phyloP scores from a whole-genome alignment of 73 alveolate species.

The Stentor coeruleus region DNA sequence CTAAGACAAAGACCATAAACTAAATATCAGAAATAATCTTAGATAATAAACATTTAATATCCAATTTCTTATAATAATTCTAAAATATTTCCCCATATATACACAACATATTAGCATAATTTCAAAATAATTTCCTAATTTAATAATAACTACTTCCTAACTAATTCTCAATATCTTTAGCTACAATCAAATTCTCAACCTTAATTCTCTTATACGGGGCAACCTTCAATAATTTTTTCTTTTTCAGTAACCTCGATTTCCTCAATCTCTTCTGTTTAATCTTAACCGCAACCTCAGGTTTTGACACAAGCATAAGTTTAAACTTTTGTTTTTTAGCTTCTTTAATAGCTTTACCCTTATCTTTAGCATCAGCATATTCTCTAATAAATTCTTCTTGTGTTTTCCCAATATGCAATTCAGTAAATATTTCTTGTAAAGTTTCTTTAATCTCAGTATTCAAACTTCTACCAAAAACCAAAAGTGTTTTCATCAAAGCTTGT shows the following conservation, averaged over 20 bases:
- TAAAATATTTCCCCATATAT: too few relatives aligned
- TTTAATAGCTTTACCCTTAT: background rate
- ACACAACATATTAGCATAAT: too few relatives aligned
- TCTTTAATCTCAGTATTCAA: background rate
- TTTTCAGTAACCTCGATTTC: background rate
- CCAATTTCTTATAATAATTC: too few relatives aligned
- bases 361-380: background rate
- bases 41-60: too few relatives aligned
- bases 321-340: background rate
- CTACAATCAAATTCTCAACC: too few relatives aligned
- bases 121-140: too few relatives aligned
- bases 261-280: background rate
- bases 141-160: too few relatives aligned
- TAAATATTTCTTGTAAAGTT: background rate
- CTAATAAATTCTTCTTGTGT: conserved; percentile 10
- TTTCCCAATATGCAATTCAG: background rate
- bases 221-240: background rate
- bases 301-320: background rate
- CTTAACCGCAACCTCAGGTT: conserved; percentile 21
- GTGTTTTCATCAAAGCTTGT: background rate
- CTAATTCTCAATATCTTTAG: too few relatives aligned
- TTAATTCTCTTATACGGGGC: background rate
- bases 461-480: background rate
- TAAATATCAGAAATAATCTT: too few relatives aligned
- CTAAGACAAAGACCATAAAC: too few relatives aligned